phyloP scores from a whole-genome alignment of 202 grass and related monocot species.

The Sporobolus alterniflorus region DNA sequence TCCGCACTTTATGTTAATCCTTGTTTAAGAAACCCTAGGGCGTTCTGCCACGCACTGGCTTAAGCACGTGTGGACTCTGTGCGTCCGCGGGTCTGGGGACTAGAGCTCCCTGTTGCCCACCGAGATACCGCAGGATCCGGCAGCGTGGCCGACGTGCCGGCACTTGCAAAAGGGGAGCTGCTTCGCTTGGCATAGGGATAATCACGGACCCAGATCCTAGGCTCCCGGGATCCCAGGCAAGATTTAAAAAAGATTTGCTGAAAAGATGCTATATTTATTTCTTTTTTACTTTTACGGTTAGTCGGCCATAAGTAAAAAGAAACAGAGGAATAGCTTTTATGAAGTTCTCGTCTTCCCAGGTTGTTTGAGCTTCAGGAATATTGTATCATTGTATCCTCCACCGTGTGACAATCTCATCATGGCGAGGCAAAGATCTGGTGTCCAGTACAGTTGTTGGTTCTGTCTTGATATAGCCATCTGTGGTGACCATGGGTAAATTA shows the following conservation, averaged over 20 bases:
- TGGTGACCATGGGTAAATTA: too few species aligned
- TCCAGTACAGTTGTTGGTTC: too few species aligned
- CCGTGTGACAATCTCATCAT: too few species aligned
- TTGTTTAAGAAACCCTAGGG: constrained; percentile 51
- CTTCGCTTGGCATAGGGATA: neutral
- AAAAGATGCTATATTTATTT: too few species aligned
- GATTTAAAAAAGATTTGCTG: constrained; percentile 5
- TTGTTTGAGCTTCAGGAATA: too few species aligned
- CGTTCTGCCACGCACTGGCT: constrained; percentile 14
- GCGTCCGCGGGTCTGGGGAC: constrained; percentile 29
- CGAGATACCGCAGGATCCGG: neutral
- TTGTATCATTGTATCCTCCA: too few species aligned
- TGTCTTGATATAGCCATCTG: too few species aligned
- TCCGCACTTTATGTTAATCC: constrained; percentile 16
- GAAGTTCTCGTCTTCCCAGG: too few species aligned
- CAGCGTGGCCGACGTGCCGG: neutral
- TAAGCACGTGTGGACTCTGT: constrained; percentile 34
- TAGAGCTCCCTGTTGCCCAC: constrained; percentile 34
- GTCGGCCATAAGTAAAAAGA: too few species aligned
- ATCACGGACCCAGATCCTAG: constrained; percentile 36
- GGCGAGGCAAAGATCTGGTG: too few species aligned
- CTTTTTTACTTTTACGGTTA: too few species aligned
- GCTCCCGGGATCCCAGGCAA: neutral
- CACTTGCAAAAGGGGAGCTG: constrained; percentile 6
- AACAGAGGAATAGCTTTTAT: too few species aligned